phyloP scores from a whole-genome alignment of 2,329 filamentous ascomycete species.

The Sporothrix variecibatus region DNA sequence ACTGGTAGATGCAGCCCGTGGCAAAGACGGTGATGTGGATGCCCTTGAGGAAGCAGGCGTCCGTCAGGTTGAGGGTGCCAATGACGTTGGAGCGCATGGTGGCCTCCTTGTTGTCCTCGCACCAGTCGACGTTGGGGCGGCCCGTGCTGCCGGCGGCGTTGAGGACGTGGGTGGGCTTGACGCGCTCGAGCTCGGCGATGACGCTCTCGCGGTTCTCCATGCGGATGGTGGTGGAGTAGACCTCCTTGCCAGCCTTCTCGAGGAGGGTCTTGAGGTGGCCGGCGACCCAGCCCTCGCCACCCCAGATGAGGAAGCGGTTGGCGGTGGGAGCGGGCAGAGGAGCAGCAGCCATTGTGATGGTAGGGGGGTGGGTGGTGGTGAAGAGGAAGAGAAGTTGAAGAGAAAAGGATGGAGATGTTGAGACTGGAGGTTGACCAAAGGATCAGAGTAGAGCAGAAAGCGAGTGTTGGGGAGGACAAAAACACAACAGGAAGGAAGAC shows the following conservation, averaged over 20 bases:
- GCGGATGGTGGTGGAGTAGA: slow-evolving; percentile 61
- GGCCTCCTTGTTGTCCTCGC: slow-evolving; percentile 67
- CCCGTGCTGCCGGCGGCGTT: slow-evolving; percentile 68
- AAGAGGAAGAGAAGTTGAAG: neutral
- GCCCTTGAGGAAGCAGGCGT: slow-evolving; percentile 59
- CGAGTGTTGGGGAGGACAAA: slow-evolving; percentile 3
- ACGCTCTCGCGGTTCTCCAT: slow-evolving; percentile 66
- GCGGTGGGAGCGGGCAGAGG: slow-evolving; percentile 27
- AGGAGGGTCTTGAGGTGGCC: slow-evolving; percentile 62
- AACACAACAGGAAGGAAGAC: neutral
- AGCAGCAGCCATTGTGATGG: slow-evolving; percentile 31
- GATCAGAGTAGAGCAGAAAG: neutral
- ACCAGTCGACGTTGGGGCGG: slow-evolving; percentile 70
- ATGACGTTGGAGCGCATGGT: slow-evolving; percentile 69
- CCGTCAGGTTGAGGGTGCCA: slow-evolving; percentile 63
- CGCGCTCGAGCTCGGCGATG: slow-evolving; percentile 55
- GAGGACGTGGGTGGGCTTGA: slow-evolving; percentile 66
- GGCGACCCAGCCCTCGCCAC: slow-evolving; percentile 63
- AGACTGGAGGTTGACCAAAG: neutral
- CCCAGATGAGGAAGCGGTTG: slow-evolving; percentile 64
- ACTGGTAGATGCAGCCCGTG: slow-evolving; percentile 68
- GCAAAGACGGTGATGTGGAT: slow-evolving; percentile 68
- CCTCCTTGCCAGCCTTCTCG: slow-evolving; percentile 60
- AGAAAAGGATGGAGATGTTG: neutral
- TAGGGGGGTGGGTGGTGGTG: neutral